Conservation (phyloP, 2,329 filamentous ascomycete species). For the Colletotrichum sp. region DNA sequence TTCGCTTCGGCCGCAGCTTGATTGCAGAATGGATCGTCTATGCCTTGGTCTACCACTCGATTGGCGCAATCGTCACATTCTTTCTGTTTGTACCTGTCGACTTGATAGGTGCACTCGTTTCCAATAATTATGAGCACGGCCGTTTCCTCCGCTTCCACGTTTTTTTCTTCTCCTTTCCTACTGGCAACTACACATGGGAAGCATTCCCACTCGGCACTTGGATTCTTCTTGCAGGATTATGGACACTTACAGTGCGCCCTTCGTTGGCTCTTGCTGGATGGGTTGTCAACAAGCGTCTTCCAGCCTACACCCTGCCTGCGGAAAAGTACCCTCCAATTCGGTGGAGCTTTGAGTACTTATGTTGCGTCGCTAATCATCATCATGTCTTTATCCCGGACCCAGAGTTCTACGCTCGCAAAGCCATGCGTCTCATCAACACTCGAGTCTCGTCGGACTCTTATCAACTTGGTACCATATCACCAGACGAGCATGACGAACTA, state of each 20-base stretch:
- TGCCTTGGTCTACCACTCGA: neutral
- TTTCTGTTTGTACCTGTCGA: neutral
- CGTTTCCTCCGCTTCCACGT: accelerated
- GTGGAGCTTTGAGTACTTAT: neutral
- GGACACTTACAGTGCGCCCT: accelerated
- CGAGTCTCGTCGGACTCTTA: neutral
- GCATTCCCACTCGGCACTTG: accelerated
- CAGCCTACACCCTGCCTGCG: neutral
- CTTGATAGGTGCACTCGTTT: neutral
- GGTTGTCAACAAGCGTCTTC: neutral
- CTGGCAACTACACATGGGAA: neutral
- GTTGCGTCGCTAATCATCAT: neutral
- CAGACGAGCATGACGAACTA: accelerated
- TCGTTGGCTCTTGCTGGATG: accelerated
- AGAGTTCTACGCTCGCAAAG: neutral
- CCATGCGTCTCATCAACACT: accelerated
- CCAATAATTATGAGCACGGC: neutral
- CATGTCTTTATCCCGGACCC: accelerated
- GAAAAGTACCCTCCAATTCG: neutral
- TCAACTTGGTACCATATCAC: accelerated
- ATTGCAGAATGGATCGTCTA: neutral
- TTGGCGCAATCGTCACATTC: neutral
- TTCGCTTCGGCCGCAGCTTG: neutral
- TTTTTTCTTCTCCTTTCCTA: accelerated
- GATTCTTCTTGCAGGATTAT: accelerated